Conservation (phyloP, 2,329 filamentous ascomycete genomes). For the Cordyceps fumosorosea region DNA sequence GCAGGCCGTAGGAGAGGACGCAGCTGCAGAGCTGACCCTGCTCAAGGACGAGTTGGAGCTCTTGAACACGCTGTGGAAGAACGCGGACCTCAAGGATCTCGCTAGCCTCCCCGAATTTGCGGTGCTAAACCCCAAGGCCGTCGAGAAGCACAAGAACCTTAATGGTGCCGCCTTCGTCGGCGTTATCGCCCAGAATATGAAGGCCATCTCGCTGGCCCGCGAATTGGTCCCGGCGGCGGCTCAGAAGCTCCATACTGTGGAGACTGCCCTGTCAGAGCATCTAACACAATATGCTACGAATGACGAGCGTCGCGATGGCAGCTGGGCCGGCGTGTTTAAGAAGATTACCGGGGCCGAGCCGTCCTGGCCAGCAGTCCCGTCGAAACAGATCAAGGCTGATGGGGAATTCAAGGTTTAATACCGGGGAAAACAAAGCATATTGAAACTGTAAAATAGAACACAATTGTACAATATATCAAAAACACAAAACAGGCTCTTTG, state of each 20-base stretch:
- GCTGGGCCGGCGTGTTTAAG: constrained; percentile 23
- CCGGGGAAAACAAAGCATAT: background rate
- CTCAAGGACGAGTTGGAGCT: constrained; percentile 25
- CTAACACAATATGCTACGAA: constrained; percentile 26
- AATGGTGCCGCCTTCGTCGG: constrained; percentile 23
- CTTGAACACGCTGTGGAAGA: constrained; percentile 23
- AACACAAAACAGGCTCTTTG: background rate
- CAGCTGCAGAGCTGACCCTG: constrained; percentile 20
- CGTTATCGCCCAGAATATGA: constrained; percentile 26
- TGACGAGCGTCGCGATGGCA: constrained; percentile 12
- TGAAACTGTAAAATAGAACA: constrained; percentile 9
- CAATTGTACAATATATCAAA: constrained; percentile 7
- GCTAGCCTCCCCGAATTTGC: constrained; percentile 19
- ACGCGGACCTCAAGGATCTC: constrained; percentile 17
- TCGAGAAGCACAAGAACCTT: constrained; percentile 14
- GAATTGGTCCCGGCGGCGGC: constrained; percentile 30
- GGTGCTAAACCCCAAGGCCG: constrained; percentile 18
- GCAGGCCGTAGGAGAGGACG: constrained; percentile 18
- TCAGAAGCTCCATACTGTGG: constrained; percentile 30
- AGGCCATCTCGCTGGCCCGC: constrained; percentile 39
- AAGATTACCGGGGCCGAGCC: constrained; percentile 23
- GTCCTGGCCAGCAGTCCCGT: constrained; percentile 19
- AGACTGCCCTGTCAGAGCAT: constrained; percentile 31
- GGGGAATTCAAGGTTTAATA: background rate
- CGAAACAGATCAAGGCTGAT: background rate